Evolutionary conservation across 192 early-diverging fungal genomes (phyloP).

Genomic region (Spizellomyces punctatus): DNA sequence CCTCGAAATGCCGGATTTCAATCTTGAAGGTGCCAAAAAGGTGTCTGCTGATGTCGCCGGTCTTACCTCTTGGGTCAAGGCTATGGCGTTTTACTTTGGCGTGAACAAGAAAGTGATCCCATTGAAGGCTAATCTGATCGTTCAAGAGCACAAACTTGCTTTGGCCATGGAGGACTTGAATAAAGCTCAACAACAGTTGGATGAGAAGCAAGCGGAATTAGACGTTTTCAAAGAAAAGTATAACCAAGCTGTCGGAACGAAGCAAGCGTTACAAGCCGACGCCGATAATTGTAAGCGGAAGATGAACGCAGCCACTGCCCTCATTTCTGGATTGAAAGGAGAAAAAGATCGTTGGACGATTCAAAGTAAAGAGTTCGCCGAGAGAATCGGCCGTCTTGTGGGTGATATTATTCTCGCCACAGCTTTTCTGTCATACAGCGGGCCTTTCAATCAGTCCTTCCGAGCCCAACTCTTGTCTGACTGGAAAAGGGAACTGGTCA

Average conservation of each 20-base stretch:
- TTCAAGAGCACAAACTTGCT: slow-evolving; percentile 61
- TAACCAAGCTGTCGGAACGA: slow-evolving; percentile 58
- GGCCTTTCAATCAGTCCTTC: slow-evolving; percentile 68
- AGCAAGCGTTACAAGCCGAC: slow-evolving; percentile 64
- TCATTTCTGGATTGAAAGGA: slow-evolving; percentile 63
- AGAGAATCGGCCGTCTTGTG: slow-evolving; percentile 61
- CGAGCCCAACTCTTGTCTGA: slow-evolving; percentile 48
- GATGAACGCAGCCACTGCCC: slow-evolving; percentile 64
- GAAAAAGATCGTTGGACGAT: slow-evolving; percentile 72
- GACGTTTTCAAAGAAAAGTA: slow-evolving; percentile 67
- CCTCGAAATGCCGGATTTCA: slow-evolving; percentile 70
- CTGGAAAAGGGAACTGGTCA: slow-evolving; percentile 62
- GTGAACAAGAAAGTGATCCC: slow-evolving; percentile 72
- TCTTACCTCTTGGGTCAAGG: slow-evolving; percentile 61
- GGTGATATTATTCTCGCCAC: slow-evolving; percentile 64
- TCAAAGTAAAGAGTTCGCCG: slow-evolving; percentile 66
- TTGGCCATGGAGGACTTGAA: slow-evolving; percentile 61
- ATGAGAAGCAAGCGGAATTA: slow-evolving; percentile 69
- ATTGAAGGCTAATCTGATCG: slow-evolving; percentile 66
- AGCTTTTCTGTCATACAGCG: slow-evolving; percentile 65
- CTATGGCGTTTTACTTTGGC: slow-evolving; percentile 63
- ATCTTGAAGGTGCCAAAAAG: slow-evolving; percentile 69
- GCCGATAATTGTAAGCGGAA: slow-evolving; percentile 66
- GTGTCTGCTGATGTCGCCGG: slow-evolving; percentile 70
- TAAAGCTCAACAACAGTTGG: slow-evolving; percentile 57